phyloP scores from a whole-genome alignment of 495 filamentous ascomycete genomes.

The Bacidia gigantensis region DNA sequence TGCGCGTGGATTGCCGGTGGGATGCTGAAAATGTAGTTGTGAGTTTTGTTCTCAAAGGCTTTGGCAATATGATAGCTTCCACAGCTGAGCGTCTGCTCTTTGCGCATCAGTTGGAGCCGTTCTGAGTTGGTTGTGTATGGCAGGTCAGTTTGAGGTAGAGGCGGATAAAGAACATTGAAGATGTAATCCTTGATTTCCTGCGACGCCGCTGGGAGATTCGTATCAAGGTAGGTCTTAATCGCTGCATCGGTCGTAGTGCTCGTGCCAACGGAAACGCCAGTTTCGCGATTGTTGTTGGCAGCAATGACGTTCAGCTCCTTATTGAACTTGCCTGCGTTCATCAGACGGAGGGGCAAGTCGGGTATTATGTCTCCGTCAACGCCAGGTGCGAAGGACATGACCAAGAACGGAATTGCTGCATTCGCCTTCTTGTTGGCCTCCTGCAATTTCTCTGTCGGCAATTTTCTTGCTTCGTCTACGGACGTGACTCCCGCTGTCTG shows the following conservation, averaged over 20 bases:
- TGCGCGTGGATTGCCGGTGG: conserved; percentile 10
- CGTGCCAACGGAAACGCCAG: neutral
- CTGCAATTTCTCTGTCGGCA: conserved; percentile 5
- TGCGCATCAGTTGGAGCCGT: conserved; percentile 3
- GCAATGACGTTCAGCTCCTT: conserved; percentile 6
- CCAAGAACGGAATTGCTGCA: neutral
- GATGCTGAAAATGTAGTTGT: conserved; percentile 13
- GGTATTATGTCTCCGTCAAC: conserved; percentile 8
- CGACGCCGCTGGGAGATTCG: conserved; percentile 3
- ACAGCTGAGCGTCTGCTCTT: conserved; percentile 4
- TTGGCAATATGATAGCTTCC: neutral
- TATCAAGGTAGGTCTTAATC: conserved; percentile 5
- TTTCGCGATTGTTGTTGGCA: conserved; percentile 4
- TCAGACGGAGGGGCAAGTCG: conserved; percentile 2
- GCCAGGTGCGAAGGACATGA: conserved; percentile 5
- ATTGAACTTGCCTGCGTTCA: conserved; percentile 2
- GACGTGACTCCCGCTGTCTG: conserved; percentile 4
- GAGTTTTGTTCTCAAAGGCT: conserved; percentile 6
- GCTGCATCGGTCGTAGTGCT: conserved; percentile 1
- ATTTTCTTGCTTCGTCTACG: conserved; percentile 6
- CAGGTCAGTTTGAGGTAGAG: neutral
- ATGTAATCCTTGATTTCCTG: conserved; percentile 3
- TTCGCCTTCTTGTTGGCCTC: conserved; percentile 6
- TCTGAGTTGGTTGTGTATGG: conserved; percentile 10
- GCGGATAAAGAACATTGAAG: conserved; percentile 9